A percentile compares a stretch with the other conserved stretches of the same genome.
Conservation (phyloP, 2,329 filamentous ascomycete genomes). For the Nakataea oryzae region DNA sequence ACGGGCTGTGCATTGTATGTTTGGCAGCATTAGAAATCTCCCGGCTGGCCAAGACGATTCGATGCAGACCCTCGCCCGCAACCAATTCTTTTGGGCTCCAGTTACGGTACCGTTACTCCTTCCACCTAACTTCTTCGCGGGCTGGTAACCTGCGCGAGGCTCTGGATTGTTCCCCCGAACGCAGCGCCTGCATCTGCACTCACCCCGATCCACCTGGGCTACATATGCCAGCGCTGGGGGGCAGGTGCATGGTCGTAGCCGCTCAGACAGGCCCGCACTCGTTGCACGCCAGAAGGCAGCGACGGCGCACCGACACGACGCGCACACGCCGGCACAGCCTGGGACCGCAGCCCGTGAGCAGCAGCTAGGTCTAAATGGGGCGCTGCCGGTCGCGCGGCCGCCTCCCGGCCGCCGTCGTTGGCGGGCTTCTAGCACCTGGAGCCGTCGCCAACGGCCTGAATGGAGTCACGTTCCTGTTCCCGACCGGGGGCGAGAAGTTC, state of each 20-base stretch:
- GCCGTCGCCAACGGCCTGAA: background rate
- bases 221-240: background rate
- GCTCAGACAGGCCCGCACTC: too few species aligned
- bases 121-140: too few species aligned
- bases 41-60: too few species aligned
- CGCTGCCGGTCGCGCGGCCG: too few species aligned
- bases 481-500: background rate
- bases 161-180: background rate
- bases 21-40: background rate
- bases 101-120: too few species aligned
- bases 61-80: background rate
- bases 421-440: background rate
- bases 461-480: background rate
- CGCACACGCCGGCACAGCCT: too few species aligned
- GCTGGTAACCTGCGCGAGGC: too few species aligned
- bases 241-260: background rate
- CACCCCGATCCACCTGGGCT: background rate
- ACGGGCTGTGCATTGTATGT: background rate
- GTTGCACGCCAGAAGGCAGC: background rate
- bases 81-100: too few species aligned
- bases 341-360: too few species aligned
- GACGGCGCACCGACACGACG: background rate
- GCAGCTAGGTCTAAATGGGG: background rate
- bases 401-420: background rate
- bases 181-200: too few species aligned